Conservation (phyloP, 345 rosid species). For the Melaleuca quinquenervia region DNA sequence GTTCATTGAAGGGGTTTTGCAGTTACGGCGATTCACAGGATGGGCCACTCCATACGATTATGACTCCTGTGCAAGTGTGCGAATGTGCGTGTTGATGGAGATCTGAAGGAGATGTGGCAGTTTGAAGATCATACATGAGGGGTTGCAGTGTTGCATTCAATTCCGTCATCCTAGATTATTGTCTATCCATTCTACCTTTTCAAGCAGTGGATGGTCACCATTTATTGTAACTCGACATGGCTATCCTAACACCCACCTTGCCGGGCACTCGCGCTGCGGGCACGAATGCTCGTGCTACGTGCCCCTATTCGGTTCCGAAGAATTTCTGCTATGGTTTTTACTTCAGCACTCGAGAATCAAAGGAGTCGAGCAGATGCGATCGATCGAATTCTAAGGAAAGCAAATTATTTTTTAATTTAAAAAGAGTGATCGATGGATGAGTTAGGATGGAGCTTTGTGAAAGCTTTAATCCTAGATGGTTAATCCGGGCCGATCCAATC, state of each 20-base stretch:
- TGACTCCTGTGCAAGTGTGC: neutral
- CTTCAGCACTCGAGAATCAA: neutral
- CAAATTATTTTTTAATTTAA: neutral
- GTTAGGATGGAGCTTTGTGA: neutral
- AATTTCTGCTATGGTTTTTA: neutral
- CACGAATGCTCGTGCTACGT: fast-evolving
- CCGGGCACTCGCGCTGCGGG: neutral
- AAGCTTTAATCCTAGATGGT: neutral
- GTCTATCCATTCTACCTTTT: neutral
- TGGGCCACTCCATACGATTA: neutral
- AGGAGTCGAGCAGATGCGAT: neutral
- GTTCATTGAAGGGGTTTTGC: neutral
- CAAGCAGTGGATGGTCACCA: neutral
- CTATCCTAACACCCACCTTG: neutral
- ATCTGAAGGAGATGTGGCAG: neutral
- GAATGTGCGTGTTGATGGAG: neutral
- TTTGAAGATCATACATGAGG: neutral
- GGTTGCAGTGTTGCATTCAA: neutral
- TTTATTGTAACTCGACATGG: neutral
- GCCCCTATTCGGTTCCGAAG: neutral
- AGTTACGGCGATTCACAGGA: neutral
- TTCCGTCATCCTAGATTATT: neutral
- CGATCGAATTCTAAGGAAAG: neutral
- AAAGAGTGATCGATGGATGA: neutral
- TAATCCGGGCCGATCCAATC: neutral